Percentiles rank a stretch among this genome's conserved stretches.
Conservation (phyloP, 495 filamentous ascomycete genomes). For the Evansstolkia leycettana region DNA sequence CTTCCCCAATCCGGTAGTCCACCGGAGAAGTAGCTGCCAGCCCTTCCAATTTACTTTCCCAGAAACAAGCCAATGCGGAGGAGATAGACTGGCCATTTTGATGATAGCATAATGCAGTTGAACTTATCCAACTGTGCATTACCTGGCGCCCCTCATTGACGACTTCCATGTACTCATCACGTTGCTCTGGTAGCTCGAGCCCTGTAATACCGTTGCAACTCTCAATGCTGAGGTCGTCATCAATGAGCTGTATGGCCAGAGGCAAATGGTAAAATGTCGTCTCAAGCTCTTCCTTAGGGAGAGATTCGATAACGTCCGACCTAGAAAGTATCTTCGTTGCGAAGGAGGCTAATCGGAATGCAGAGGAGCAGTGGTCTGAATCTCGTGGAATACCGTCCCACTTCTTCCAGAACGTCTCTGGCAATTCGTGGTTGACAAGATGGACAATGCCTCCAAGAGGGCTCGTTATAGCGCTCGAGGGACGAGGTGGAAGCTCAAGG, state of each 20-base stretch:
- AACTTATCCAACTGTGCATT: slow-evolving; percentile 35
- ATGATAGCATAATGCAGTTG: slow-evolving; percentile 7
- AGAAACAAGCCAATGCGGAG: slow-evolving; percentile 17
- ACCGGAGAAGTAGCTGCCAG: slow-evolving; percentile 18
- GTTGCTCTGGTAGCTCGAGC: slow-evolving; percentile 30
- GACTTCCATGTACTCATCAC: slow-evolving; percentile 49
- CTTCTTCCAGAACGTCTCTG: slow-evolving; percentile 14
- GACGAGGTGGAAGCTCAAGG: slow-evolving; percentile 41
- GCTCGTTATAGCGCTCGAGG: slow-evolving; percentile 59
- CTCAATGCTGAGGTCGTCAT: slow-evolving; percentile 49
- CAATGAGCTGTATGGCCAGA: slow-evolving; percentile 44
- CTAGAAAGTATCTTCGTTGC: slow-evolving; percentile 40
- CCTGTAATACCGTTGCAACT: slow-evolving; percentile 45
- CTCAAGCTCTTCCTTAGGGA: slow-evolving; percentile 20
- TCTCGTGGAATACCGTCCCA: slow-evolving; percentile 40
- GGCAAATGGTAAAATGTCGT: slow-evolving; percentile 35
- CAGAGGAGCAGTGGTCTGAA: slow-evolving; percentile 51
- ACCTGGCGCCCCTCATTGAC: slow-evolving; percentile 43
- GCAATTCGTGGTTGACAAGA: slow-evolving; percentile 34
- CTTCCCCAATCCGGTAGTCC: slow-evolving; percentile 27
- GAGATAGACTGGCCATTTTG: slow-evolving; percentile 9
- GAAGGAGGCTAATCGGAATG: slow-evolving; percentile 64
- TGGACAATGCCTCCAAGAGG: slow-evolving; percentile 58
- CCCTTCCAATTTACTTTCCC: slow-evolving; percentile 23
- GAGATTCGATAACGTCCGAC: slow-evolving; percentile 13